These are phyloP conservation scores for Dalechampia spathulata DNA, from an alignment of 441 rosid species.

Conservation along the genomic window DNA sequence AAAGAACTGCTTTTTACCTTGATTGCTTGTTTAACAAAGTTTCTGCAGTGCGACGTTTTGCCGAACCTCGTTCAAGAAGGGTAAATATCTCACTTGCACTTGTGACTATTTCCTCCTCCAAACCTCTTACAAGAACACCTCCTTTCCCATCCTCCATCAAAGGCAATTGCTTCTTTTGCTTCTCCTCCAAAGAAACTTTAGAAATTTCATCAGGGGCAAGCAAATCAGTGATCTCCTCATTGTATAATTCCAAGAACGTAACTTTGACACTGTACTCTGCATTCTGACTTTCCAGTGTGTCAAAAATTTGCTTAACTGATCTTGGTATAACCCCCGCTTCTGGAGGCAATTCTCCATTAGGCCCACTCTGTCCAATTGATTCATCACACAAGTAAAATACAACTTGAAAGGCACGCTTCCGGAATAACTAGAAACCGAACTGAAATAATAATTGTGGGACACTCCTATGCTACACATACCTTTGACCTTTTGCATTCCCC, in stretches of 20 bases:
- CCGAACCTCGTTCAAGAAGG: conserved; percentile 88
- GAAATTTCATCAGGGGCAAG: conserved; percentile 95
- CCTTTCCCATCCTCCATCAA: conserved; percentile 99
- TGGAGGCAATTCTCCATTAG: conserved; percentile 70
- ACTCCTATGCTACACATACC: conserved; percentile 49
- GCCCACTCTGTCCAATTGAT: conserved; percentile 47
- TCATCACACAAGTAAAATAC: no score
- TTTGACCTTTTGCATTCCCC: conserved; percentile 92
- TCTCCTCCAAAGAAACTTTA: conserved; percentile 59
- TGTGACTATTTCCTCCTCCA: conserved; percentile 95
- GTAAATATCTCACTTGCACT: conserved; percentile 90
- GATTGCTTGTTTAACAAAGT: conserved; percentile 94
- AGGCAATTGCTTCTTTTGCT: conserved; percentile 88
- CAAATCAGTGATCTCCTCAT: conserved; percentile 95
- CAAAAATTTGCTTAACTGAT: conserved; percentile 91
- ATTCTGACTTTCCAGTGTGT: conserved; percentile 91
- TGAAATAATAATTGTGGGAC: no score
- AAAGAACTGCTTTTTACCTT: conserved; percentile 36
- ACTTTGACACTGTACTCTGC: conserved; percentile 99
- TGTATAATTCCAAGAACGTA: conserved; percentile 86
- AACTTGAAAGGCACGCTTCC: no score
- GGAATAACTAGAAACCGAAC: no score
- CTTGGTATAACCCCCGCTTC: conserved; percentile 99
- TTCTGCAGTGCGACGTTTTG: conserved; percentile 93
- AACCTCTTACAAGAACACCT: conserved; percentile 94